Evolutionary conservation across 169 alveolate genomes (phyloP).

Genomic region (Plasmodium berghei): DNA sequence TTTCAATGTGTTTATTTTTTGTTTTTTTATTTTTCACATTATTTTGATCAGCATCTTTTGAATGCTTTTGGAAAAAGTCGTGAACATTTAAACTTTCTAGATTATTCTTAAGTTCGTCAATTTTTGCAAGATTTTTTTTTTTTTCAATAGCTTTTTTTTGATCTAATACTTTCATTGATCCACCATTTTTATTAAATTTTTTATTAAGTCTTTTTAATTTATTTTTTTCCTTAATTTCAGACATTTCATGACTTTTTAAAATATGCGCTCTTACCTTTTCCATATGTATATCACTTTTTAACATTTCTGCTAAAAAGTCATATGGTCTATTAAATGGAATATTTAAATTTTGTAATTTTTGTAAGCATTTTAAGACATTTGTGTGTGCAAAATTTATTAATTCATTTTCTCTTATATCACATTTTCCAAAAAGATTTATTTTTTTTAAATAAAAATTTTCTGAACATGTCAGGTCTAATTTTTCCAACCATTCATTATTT

Average conservation of each 20-base stretch:
- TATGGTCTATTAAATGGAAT: constrained; percentile 61
- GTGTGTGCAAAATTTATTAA: constrained; percentile 19
- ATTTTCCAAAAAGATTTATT: constrained; percentile 25
- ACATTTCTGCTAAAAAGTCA: constrained; percentile 59
- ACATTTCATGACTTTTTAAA: constrained; percentile 31
- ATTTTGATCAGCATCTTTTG: constrained; percentile 15
- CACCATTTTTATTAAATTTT: constrained; percentile 57
- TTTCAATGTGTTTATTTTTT: not conserved
- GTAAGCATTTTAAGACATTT: constrained; percentile 26
- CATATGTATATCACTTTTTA: constrained; percentile 54
- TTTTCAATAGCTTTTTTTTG: constrained; percentile 64
- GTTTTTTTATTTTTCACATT: not conserved
- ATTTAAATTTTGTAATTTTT: constrained; percentile 29
- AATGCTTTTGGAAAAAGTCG: constrained; percentile 33
- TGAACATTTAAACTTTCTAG: constrained; percentile 35
- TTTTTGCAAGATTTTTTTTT: constrained; percentile 37
- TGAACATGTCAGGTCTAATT: constrained; percentile 59
- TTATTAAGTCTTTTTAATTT: constrained; percentile 65
- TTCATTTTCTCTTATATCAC: constrained; percentile 33
- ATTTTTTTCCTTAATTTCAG: constrained; percentile 36
- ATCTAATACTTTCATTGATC: constrained; percentile 27
- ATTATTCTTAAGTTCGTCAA: constrained; percentile 28
- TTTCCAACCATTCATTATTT: constrained; percentile 43
- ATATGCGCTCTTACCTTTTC: constrained; percentile 36
- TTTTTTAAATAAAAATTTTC: constrained; percentile 30